These are phyloP conservation scores for Quercus dentata DNA, from an alignment of 306 rosid genomes.

Conservation along the genomic window DNA sequence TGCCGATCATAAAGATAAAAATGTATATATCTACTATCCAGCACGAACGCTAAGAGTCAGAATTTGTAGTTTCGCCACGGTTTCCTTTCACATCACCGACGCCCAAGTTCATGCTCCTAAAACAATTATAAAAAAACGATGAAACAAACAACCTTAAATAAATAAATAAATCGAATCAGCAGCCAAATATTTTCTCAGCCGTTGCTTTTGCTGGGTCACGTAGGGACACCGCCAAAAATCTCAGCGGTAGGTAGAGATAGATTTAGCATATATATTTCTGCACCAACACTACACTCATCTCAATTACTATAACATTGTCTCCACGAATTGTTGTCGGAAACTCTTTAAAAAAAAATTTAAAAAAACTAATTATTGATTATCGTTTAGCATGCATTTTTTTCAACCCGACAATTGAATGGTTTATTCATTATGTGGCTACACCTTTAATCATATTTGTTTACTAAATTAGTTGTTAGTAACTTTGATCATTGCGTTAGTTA, in stretches of 20 bases:
- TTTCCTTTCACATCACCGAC: slow-evolving; percentile 50
- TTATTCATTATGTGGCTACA: slow-evolving; percentile 37
- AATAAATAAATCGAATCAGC: slow-evolving; percentile 21
- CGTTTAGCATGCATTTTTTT: slow-evolving; percentile 15
- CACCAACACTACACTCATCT: slow-evolving; percentile 7
- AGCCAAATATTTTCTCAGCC: slow-evolving; percentile 26
- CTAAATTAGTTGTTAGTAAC: slow-evolving; percentile 1
- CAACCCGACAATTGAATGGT: slow-evolving; percentile 38
- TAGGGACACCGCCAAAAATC: slow-evolving; percentile 58
- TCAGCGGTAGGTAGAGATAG: slow-evolving; percentile 42
- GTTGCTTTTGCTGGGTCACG: slow-evolving; percentile 19
- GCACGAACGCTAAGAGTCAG: background rate
- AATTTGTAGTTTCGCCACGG: slow-evolving; percentile 16
- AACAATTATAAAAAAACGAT: no score
- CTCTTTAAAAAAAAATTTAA: slow-evolving; percentile 1
- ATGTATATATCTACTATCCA: background rate
- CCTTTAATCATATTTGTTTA: slow-evolving; percentile 54
- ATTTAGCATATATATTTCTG: slow-evolving; percentile 20
- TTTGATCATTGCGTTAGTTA: slow-evolving; percentile 64
- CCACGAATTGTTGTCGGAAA: slow-evolving; percentile 56
- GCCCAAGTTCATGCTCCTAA: slow-evolving; percentile 25
- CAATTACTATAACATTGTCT: slow-evolving; percentile 31
- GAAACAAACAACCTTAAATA: background rate
- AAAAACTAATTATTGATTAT: background rate
- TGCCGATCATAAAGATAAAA: background rate